phyloP scores from a whole-genome alignment of 2,329 filamentous ascomycete species.

The Hymenoscyphus scutula region DNA sequence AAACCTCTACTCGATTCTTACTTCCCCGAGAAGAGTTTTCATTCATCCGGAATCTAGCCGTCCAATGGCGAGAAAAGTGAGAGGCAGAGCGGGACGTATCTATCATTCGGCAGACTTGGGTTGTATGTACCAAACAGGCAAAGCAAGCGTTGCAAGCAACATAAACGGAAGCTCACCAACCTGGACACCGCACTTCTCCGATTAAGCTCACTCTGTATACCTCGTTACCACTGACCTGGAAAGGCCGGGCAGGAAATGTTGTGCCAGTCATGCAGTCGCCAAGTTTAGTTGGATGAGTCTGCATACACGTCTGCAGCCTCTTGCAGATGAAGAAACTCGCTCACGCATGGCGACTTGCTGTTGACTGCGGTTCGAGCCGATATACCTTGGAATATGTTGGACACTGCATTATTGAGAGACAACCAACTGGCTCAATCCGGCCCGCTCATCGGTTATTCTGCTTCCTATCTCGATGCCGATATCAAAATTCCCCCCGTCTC shows the following conservation, averaged over 20 bases:
- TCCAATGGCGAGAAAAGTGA: conserved; percentile 5
- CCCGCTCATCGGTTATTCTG: neutral
- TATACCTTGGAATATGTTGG: conserved; percentile 8
- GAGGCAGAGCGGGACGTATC: neutral
- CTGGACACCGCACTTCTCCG: conserved; percentile 1
- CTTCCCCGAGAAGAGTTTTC: neutral
- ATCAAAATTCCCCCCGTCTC: neutral
- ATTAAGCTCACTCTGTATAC: neutral
- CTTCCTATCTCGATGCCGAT: neutral
- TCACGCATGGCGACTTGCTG: conserved; percentile 1
- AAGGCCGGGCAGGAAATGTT: conserved; percentile 2
- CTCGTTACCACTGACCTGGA: conserved; percentile 12
- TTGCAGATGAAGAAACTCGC: conserved; percentile 11
- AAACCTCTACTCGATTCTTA: neutral
- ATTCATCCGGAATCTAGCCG: neutral
- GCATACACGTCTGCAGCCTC: conserved; percentile 8
- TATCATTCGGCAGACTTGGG: neutral
- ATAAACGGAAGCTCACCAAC: neutral
- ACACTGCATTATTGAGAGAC: neutral
- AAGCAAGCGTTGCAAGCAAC: neutral
- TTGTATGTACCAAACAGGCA: neutral
- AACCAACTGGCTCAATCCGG: neutral
- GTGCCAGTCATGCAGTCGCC: conserved; percentile 5
- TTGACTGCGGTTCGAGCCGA: conserved; percentile 8
- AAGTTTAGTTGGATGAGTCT: neutral